Conservation (phyloP, 2,329 filamentous ascomycete species). For the Alternaria tenuissima region DNA sequence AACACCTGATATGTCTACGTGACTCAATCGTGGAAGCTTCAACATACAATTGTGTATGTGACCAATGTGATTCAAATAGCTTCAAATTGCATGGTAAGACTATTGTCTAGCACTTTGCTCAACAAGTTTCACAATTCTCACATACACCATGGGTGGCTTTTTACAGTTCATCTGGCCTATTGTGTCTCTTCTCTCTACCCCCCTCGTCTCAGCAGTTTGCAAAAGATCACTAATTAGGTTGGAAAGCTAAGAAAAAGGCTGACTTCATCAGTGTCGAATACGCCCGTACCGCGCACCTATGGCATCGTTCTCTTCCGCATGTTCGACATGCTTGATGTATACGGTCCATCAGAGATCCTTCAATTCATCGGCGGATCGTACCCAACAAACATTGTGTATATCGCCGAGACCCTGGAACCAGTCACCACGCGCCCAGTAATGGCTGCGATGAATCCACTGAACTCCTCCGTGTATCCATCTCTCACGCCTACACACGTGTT, state of each 20-base stretch:
- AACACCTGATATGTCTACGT: background rate
- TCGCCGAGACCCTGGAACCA: constrained; percentile 39
- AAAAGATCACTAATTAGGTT: background rate
- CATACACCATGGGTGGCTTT: constrained; percentile 9
- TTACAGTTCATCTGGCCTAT: constrained; percentile 2
- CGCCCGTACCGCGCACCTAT: constrained; percentile 29
- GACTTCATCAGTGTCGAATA: constrained; percentile 8
- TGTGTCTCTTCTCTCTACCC: constrained; percentile 1
- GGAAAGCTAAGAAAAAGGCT: background rate
- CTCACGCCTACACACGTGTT: constrained; percentile 63
- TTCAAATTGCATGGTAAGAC: background rate
- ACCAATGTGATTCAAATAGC: background rate
- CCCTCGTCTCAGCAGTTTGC: background rate
- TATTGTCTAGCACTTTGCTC: background rate
- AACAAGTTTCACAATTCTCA: background rate
- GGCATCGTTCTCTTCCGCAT: constrained; percentile 41
- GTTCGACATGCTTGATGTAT: constrained; percentile 39
- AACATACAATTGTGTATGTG: background rate
- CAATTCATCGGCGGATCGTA: constrained; percentile 36
- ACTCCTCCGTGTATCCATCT: constrained; percentile 44
- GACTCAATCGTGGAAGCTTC: background rate
- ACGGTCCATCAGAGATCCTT: constrained; percentile 56
- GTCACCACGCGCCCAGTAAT: constrained; percentile 33
- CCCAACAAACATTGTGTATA: constrained; percentile 32
- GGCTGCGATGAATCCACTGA: constrained; percentile 34